Evolutionary conservation across 768 basidiomycete genomes (phyloP).

Genomic region (Amanita muscaria): DNA sequence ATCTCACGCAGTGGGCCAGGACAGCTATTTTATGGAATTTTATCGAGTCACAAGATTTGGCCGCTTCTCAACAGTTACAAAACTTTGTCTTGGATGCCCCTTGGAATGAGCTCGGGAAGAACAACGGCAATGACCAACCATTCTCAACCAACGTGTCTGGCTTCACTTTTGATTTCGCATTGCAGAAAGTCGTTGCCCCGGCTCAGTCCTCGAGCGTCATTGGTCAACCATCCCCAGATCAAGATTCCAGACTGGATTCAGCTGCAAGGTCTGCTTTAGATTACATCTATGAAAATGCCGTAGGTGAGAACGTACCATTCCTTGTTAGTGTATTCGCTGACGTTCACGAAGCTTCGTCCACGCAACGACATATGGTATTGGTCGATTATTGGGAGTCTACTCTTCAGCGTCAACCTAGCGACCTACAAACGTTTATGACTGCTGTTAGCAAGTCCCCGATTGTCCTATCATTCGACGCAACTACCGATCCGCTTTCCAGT

Average conservation of each 20-base stretch:
- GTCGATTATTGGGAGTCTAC: slow-evolving; percentile 46
- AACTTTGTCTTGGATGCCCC: slow-evolving; percentile 38
- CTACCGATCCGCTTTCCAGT: slow-evolving; percentile 26
- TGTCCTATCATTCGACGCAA: slow-evolving; percentile 51
- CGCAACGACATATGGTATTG: slow-evolving; percentile 39
- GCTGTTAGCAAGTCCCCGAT: slow-evolving; percentile 38
- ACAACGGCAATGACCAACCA: slow-evolving; percentile 12
- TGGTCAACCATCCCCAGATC: slow-evolving; percentile 37
- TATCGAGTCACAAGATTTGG: slow-evolving; percentile 39
- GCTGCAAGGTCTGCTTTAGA: slow-evolving; percentile 35
- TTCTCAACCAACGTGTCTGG: slow-evolving; percentile 41
- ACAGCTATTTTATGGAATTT: slow-evolving; percentile 53
- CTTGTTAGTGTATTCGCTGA: slow-evolving; percentile 5
- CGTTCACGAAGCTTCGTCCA: slow-evolving; percentile 42
- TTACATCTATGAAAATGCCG: slow-evolving; percentile 51
- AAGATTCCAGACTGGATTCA: slow-evolving; percentile 34
- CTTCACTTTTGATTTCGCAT: slow-evolving; percentile 51
- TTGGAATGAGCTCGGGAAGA: slow-evolving; percentile 32
- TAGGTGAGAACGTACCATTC: slow-evolving; percentile 31
- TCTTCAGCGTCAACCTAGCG: slow-evolving; percentile 34
- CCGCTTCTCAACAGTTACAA: slow-evolving; percentile 30
- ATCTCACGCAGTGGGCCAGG: slow-evolving; percentile 43
- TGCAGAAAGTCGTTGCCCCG: slow-evolving; percentile 39
- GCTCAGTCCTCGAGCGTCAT: slow-evolving; percentile 34
- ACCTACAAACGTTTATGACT: slow-evolving; percentile 39